Evolutionary conservation across 768 basidiomycete species (phyloP).

Genomic region (Tulasnella sp.): DNA sequence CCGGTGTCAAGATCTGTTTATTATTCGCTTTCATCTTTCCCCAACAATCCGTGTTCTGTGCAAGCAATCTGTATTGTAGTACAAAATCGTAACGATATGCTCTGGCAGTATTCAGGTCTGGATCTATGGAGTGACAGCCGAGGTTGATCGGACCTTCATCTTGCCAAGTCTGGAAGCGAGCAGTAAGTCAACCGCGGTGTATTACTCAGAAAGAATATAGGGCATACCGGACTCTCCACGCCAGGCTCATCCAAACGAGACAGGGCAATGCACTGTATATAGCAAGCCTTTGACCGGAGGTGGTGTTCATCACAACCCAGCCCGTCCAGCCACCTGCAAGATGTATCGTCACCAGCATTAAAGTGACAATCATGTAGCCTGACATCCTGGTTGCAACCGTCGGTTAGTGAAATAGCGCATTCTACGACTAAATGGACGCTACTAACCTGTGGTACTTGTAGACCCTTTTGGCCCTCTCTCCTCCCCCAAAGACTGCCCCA

Average conservation of each 20-base stretch:
- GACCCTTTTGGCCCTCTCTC: conserved; percentile 3
- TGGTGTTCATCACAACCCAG: conserved; percentile 10
- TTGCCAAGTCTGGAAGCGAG: not conserved
- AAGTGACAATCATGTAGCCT: conserved; percentile 14
- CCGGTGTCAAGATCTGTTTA: not conserved
- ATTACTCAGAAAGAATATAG: not conserved
- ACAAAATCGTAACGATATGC: conserved; percentile 8
- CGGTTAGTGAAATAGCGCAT: not conserved
- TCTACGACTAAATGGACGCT: not conserved
- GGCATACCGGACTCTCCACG: conserved; percentile 12
- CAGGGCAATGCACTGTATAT: conserved; percentile 4
- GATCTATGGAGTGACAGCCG: not conserved
- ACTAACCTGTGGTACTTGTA: conserved; percentile 19
- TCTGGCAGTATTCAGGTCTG: conserved; percentile 4
- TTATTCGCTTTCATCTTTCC: not conserved
- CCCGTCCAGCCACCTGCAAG: conserved; percentile 11
- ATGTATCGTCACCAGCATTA: conserved; percentile 17
- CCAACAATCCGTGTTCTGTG: not conserved
- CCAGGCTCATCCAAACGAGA: not conserved
- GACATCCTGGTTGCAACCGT: not conserved
- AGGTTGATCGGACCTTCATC: conserved; percentile 6
- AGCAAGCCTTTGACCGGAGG: not conserved
- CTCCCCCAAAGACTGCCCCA: conserved; percentile 13
- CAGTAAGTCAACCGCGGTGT: not conserved
- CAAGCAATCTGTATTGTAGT: conserved; percentile 10